These are phyloP conservation scores for Umbelopsis sp. DNA, from an alignment of 192 early-diverging fungal species.

Conservation along the genomic window DNA sequence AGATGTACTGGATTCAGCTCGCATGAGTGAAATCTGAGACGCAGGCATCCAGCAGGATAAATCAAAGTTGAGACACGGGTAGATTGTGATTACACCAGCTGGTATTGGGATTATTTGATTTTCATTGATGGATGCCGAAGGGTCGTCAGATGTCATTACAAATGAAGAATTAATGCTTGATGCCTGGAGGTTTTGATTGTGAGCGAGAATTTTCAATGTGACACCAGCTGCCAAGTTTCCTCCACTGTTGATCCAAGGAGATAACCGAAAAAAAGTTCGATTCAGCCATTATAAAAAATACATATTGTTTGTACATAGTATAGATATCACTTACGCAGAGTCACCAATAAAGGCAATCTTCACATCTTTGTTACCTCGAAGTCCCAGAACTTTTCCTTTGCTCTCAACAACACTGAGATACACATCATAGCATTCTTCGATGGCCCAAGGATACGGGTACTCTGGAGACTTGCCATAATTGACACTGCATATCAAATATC, in stretches of 20 bases:
- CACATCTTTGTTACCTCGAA: conserved; percentile 64
- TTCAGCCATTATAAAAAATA: no score
- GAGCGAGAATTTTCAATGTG: conserved; percentile 74
- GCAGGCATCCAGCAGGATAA: conserved; percentile 90
- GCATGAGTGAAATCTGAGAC: conserved; percentile 57
- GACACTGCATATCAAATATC: conserved; percentile 75
- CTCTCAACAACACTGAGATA: conserved; percentile 75
- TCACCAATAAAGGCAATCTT: conserved; percentile 85
- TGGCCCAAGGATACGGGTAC: conserved; percentile 88
- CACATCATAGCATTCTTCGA: conserved; percentile 91
- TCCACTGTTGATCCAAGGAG: conserved; percentile 61
- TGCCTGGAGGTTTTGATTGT: conserved; percentile 30
- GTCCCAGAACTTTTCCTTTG: conserved; percentile 77
- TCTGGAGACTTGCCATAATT: conserved; percentile 97
- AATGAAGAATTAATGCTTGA: neutral
- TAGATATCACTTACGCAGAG: conserved; percentile 74
- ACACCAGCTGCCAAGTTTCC: conserved; percentile 83
- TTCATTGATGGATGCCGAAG: neutral
- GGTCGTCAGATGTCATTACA: neutral
- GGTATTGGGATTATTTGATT: conserved; percentile 60
- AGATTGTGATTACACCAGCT: conserved; percentile 80
- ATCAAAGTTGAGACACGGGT: conserved; percentile 90
- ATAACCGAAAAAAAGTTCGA: no score
- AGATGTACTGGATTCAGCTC: conserved; percentile 55
- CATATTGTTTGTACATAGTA: neutral